These are phyloP conservation scores for Rhodamnia rubescens DNA, from an alignment of 345 rosid genomes.

Conservation along the genomic window DNA sequence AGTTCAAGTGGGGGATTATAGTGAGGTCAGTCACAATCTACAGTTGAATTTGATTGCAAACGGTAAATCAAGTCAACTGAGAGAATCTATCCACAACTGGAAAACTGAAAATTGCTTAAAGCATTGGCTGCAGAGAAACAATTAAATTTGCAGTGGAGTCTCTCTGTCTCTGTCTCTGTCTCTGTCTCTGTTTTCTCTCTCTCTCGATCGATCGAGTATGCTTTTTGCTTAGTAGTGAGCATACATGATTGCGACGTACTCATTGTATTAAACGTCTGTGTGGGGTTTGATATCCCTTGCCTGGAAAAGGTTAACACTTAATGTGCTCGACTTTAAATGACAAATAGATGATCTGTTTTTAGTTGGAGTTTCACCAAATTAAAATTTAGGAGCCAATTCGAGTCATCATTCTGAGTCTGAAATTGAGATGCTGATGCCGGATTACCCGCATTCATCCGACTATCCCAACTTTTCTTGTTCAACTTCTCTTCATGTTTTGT, in stretches of 20 bases:
- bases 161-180: background rate
- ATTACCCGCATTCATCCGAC: background rate
- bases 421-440: background rate
- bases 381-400: background rate
- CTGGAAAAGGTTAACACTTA: background rate
- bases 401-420: background rate
- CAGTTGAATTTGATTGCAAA: background rate
- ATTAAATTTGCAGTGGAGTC: background rate
- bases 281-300: background rate
- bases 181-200: no score
- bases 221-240: background rate
- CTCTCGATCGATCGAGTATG: background rate
- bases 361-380: background rate
- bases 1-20: background rate
- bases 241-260: background rate
- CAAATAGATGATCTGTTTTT: background rate
- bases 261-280: background rate
- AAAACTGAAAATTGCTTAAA: background rate
- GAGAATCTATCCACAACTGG: background rate
- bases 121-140: background rate
- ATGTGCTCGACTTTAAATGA: background rate
- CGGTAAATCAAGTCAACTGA: background rate
- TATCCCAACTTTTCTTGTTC: background rate
- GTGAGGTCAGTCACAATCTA: background rate
- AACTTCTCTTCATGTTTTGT: background rate